A percentile compares a stretch with the other conserved stretches of the same genome.
phyloP scores from a whole-genome alignment of 306 rosid species.

The Medicago arabica region DNA sequence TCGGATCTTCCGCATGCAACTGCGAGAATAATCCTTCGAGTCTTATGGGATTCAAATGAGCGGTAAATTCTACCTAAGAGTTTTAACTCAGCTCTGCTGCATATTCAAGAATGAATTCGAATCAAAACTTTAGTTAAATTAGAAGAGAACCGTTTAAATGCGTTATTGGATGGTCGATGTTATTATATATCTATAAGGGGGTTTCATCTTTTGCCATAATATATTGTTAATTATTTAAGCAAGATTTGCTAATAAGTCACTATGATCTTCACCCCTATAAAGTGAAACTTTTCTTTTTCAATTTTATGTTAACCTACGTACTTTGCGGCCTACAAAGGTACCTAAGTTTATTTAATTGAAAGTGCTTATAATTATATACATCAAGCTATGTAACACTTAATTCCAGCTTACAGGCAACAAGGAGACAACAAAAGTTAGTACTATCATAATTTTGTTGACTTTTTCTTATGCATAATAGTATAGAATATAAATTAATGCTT shows the following conservation, averaged over 20 bases:
- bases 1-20: too few relatives aligned
- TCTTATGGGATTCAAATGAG: too few relatives aligned
- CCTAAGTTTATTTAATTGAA: constrained; percentile 45
- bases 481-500: constrained; percentile 8
- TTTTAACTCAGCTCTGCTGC: too few relatives aligned
- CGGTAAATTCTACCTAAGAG: too few relatives aligned
- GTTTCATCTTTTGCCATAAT: constrained; percentile 24
- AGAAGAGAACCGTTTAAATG: too few relatives aligned
- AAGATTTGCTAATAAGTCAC: constrained; percentile 50
- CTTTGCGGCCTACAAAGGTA: constrained; percentile 56
- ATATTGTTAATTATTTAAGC: constrained; percentile 31
- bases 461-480: constrained; percentile 35
- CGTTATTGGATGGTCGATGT: background rate
- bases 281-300: constrained; percentile 42
- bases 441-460: constrained; percentile 45
- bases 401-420: constrained; percentile 69
- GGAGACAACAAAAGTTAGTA: constrained; percentile 60
- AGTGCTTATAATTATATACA: constrained; percentile 20
- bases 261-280: constrained; percentile 47
- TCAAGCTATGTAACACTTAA: constrained; percentile 54
- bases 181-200: constrained; percentile 27
- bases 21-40: too few relatives aligned
- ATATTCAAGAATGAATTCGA: too few relatives aligned
- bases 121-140: too few relatives aligned
- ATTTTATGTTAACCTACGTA: constrained; percentile 38